Conservation (phyloP, 140 eudicot genomes). For the Flaveria floridana region DNA sequence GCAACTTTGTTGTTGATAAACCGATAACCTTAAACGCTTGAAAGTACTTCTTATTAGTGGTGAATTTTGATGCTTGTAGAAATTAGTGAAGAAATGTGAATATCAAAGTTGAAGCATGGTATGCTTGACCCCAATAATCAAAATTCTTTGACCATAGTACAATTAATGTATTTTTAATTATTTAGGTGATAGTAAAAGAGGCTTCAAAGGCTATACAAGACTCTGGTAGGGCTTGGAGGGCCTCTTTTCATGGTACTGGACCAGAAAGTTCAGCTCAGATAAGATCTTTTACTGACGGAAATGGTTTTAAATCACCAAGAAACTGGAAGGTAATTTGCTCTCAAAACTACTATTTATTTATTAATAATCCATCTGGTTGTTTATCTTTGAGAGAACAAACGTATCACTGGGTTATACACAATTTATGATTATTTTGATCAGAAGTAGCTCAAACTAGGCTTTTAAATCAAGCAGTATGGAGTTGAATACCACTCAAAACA, state of each 20-base stretch:
- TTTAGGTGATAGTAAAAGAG: conserved; percentile 61
- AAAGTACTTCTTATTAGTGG: background rate
- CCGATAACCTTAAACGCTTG: background rate
- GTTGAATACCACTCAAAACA: background rate
- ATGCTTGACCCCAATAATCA: background rate
- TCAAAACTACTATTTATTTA: background rate
- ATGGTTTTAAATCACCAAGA: conserved; percentile 55
- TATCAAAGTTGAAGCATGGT: background rate
- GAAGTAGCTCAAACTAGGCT: conserved; percentile 12
- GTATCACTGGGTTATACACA: conserved; percentile 1
- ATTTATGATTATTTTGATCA: background rate
- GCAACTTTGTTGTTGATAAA: background rate
- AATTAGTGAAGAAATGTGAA: background rate
- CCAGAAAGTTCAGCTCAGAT: conserved; percentile 40
- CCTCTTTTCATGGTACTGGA: conserved; percentile 33
- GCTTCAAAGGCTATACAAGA: conserved; percentile 66
- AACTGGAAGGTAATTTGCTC: conserved; percentile 52
- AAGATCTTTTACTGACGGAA: conserved; percentile 52
- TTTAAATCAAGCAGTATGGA: background rate
- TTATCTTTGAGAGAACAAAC: background rate
- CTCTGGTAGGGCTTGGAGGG: conserved; percentile 41
- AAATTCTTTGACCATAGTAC: background rate
- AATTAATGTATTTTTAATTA: background rate
- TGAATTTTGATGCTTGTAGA: background rate
- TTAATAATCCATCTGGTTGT: background rate